Percentiles rank a stretch among this genome's conserved stretches.
These are phyloP conservation scores for Cladosporium sp. DNA, from an alignment of 2,329 filamentous ascomycete genomes.

Conservation along the genomic window DNA sequence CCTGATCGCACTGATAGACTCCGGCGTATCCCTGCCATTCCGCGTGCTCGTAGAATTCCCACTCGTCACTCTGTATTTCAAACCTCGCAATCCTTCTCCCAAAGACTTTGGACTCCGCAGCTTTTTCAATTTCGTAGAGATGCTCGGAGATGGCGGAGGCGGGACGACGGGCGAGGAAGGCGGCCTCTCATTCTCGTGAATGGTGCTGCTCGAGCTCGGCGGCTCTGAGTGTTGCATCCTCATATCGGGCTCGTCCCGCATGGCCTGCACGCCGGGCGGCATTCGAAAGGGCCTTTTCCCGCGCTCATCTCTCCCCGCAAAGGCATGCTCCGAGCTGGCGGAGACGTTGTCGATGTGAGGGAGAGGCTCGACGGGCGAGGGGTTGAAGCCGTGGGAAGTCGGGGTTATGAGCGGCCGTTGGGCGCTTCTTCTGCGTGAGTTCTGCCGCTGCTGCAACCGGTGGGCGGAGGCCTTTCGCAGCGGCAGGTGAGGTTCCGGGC, in stretches of 20 bases:
- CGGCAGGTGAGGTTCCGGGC: slow-evolving; percentile 39
- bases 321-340: slow-evolving; percentile 33
- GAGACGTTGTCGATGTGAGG: slow-evolving; percentile 27
- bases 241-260: slow-evolving; percentile 14
- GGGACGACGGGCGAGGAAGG: slow-evolving; percentile 24
- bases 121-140: slow-evolving; percentile 14
- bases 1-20: slow-evolving; percentile 15
- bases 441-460: slow-evolving; percentile 34
- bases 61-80: slow-evolving; percentile 21
- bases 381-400: slow-evolving; percentile 28
- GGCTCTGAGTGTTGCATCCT: slow-evolving; percentile 17
- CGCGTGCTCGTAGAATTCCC: slow-evolving; percentile 9
- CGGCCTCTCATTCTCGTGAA: slow-evolving; percentile 12
- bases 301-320: slow-evolving; percentile 27
- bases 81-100: slow-evolving; percentile 24
- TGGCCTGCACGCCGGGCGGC: slow-evolving; percentile 25
- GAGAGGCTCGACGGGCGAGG: slow-evolving; percentile 24
- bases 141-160: slow-evolving; percentile 16
- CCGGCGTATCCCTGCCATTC: slow-evolving; percentile 15
- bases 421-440: slow-evolving; percentile 23
- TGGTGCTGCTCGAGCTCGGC: slow-evolving; percentile 11
- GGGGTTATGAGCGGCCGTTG: slow-evolving; percentile 27
- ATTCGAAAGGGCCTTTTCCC: slow-evolving; percentile 22
- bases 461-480: slow-evolving; percentile 39
- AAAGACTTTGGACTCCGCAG: slow-evolving; percentile 18